A percentile compares a stretch with the other conserved stretches of the same genome.
phyloP scores from a whole-genome alignment of 2,329 filamentous ascomycete species.

The Fusarium buxicola region DNA sequence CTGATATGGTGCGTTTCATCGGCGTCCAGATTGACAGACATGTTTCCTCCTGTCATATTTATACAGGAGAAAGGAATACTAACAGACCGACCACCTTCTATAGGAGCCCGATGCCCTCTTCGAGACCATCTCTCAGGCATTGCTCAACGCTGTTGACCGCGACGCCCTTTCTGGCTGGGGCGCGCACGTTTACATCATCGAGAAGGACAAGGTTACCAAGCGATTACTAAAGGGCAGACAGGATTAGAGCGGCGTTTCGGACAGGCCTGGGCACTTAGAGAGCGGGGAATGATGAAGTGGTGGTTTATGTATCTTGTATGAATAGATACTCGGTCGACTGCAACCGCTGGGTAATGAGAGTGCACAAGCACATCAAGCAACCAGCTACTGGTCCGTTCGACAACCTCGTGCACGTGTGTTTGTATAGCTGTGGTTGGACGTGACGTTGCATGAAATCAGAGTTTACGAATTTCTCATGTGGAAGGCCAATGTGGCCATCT shows the following conservation, averaged over 20 bases:
- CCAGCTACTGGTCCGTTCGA: neutral
- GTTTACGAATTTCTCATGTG: slow-evolving; percentile 24
- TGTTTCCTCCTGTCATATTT: neutral
- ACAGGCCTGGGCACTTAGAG: slow-evolving; percentile 31
- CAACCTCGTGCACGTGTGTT: neutral
- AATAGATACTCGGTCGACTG: slow-evolving; percentile 49
- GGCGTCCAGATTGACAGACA: neutral
- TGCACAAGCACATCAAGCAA: slow-evolving; percentile 38
- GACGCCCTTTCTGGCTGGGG: no score
- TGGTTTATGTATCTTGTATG: slow-evolving; percentile 49
- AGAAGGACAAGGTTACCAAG: slow-evolving; percentile 94
- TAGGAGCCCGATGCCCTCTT: no score
- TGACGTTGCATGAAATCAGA: slow-evolving; percentile 18
- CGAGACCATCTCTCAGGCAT: no score
- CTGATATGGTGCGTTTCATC: slow-evolving; percentile 81
- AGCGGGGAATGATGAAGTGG: slow-evolving; percentile 19
- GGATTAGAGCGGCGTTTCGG: slow-evolving; percentile 68
- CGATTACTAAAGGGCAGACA: slow-evolving; percentile 97
- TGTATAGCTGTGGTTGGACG: neutral
- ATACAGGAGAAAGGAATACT: no score
- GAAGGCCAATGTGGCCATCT: slow-evolving; percentile 36
- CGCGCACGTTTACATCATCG: no score
- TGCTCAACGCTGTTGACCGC: no score
- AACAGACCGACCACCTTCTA: no score
- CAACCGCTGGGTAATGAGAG: slow-evolving; percentile 45